Base-by-base conservation (phyloP, 2,329 filamentous ascomycete genomes). In the Periglandula ipomoeae region DNA sequence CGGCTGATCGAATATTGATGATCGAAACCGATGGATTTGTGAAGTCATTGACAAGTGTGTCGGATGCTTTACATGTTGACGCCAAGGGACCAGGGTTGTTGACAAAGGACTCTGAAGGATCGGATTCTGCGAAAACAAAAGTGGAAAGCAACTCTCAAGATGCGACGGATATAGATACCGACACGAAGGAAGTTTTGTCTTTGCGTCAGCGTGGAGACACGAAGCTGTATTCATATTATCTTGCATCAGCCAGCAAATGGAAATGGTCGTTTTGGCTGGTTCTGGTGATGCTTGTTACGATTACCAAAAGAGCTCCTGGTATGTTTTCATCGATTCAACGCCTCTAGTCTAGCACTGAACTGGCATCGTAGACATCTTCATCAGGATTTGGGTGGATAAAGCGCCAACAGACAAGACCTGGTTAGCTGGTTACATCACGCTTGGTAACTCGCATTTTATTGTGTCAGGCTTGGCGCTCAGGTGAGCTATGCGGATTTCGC, bases 291-390 rank as follows among this genome's bases (percentile, higher is more conserved):
- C 10, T 46, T 6, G 11, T n/a, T 5, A 13, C 44, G 5, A 13
- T 46, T 15, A 24, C 44, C 5, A 34, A 46, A 20, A 38, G 34
- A 13, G 2, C 39, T 4, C 44, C 44, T 17, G 44, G 44, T 46
- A n/a, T 23, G 44, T 38, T 6, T 7, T 13, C 35, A 13, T n/a
- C 3, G 5, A 2, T 37, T 37, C 17, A n/a, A 10, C 8, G 6
- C 3, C n/a, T n/a, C n/a, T n/a, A n/a, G n/a, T n/a, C n/a, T n/a
- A n/a, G n/a, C n/a, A n/a, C n/a, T n/a, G n/a, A n/a, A n/a, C n/a
- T n/a, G n/a, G n/a, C n/a, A n/a, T n/a, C n/a, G n/a, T 27, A 46
- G 44, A 46, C n/a, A 46, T 46, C 20, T 46, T 24, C 30, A 20
- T 46, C n/a, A 32, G 44, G 17, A 39, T 46, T 22, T 46, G 44